Percentiles rank a stretch among this genome's conserved stretches.
Evolutionary conservation across 371 early-diverging fungal species (phyloP).

Genomic region (Antonospora locustae): DNA sequence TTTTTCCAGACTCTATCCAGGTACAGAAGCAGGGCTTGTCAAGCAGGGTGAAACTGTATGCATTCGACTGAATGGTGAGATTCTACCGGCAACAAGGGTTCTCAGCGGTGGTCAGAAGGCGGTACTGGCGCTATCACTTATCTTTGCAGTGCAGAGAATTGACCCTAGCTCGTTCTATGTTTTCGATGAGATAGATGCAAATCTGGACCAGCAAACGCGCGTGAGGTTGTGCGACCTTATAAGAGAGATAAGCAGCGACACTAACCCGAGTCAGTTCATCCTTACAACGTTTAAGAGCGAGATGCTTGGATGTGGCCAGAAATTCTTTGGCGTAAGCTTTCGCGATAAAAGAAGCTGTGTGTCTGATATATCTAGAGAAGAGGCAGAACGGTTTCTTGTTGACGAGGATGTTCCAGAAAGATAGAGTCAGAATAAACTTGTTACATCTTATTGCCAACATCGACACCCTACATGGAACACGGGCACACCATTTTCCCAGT

Average conservation of each 20-base stretch:
- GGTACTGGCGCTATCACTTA: constrained; percentile 80
- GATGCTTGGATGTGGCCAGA: constrained; percentile 34
- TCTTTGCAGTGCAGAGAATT: constrained; percentile 91
- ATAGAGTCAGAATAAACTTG: too few species aligned
- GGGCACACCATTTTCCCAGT: too few species aligned
- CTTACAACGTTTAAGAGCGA: constrained; percentile 51
- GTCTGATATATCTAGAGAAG: constrained; percentile 13
- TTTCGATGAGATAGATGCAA: constrained; percentile 99
- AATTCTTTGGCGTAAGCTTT: constrained; percentile 39
- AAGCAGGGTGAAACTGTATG: background rate
- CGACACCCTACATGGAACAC: too few species aligned
- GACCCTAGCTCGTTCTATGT: constrained; percentile 97
- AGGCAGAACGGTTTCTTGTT: too few species aligned
- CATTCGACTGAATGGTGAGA: too few species aligned
- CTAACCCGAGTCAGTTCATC: constrained; percentile 34
- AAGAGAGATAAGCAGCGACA: constrained; percentile 11
- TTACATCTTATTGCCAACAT: too few species aligned
- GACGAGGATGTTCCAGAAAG: too few species aligned
- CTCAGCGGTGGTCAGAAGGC: constrained; percentile 93
- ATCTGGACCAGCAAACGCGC: constrained; percentile 62
- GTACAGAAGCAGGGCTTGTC: constrained; percentile 9
- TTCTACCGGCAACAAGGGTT: constrained; percentile 1
- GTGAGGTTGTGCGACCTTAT: constrained; percentile 26
- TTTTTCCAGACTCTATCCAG: constrained; percentile 38
- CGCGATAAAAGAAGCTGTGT: constrained; percentile 31